Evolutionary conservation across 331 rosid genomes (phyloP), one percentile per base, ranked within the genome.

Genomic region (Quercus tomentella): DNA sequence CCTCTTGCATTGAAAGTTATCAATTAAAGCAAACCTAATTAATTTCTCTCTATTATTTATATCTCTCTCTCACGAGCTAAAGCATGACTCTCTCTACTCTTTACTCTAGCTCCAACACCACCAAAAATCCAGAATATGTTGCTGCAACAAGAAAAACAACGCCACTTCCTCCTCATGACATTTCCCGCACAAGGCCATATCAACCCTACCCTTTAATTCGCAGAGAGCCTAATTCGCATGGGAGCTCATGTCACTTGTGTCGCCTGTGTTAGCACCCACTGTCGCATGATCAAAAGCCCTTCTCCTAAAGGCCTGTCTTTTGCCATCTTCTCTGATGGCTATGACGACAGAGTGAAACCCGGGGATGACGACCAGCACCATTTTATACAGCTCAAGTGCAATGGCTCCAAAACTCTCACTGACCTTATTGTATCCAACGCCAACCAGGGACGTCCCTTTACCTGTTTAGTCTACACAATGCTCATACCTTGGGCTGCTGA

Each of bases 291-390:
- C 7, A 56, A 21, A 23, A 6, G 16, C 8, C 18, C 66, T 0
- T 1, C 12, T 8, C 23, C 65, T 9, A 28, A 37, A 4, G 58
- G 80, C 21, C 1, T 77, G 61, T 55, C 82, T 3, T 76, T 81
- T n/a, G 74, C 82, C 14, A 51, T 76, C 68, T 84, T 60, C 77
- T 84, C 83, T 4, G 86, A 87, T 5, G 90, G 88, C 14, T 68
- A 81, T 37, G 90, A 81, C 37, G 81, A 87, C 6, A 86, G 84
- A 1, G 26, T 57, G 26, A 72, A 78, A 16, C 8, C 30, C 15
- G 78, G 55, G 1, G 79, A 66, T 9, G 82, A 81, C 37, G 0
- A 7, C 4, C 16, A 31, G 0, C 76, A 7, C 31, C 14, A 54
- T 0, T 15, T 21, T 79, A 81, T 1, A 76, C 41, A 79, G 58